phyloP scores from a whole-genome alignment of 768 basidiomycete species.

The Calocybe indica region DNA sequence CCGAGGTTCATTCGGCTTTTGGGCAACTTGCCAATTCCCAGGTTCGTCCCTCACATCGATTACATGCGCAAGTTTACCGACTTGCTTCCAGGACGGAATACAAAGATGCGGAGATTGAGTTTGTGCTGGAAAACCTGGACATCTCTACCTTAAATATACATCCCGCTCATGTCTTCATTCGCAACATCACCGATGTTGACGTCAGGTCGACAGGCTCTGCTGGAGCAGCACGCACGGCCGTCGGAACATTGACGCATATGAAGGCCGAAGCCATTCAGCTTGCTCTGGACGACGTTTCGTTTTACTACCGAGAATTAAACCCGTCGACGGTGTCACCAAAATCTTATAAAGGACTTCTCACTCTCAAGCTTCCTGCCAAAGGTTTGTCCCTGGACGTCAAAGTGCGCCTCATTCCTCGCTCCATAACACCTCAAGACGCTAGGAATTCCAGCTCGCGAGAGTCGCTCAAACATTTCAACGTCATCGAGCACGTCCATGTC shows the following conservation, averaged over 20 bases:
- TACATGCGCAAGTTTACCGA: conserved; percentile 1
- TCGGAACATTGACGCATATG: conserved; percentile 63
- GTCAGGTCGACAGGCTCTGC: conserved; percentile 36
- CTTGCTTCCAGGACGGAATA: conserved; percentile 54
- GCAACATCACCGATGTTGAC: conserved; percentile 56
- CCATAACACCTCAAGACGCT: conserved; percentile 24
- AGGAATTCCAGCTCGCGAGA: conserved; percentile 28
- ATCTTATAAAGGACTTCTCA: conserved; percentile 58
- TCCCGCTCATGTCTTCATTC: conserved; percentile 66
- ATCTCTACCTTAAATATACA: conserved; percentile 61
- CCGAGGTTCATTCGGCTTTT: conserved; percentile 49
- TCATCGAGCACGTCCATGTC: conserved; percentile 50
- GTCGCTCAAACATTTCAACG: conserved; percentile 43
- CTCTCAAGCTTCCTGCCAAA: conserved; percentile 55
- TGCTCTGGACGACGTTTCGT: conserved; percentile 58
- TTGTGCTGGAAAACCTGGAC: conserved; percentile 71
- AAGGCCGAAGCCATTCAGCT: conserved; percentile 63
- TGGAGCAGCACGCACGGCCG: conserved; percentile 34
- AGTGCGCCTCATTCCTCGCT: conserved; percentile 54
- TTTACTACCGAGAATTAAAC: conserved; percentile 65
- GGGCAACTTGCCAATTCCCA: conserved; percentile 64
- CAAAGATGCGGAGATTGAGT: conserved; percentile 61
- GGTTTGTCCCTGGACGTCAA: conserved; percentile 68
- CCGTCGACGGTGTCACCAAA: conserved; percentile 42
- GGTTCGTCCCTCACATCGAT: conserved; percentile 25